phyloP scores from a whole-genome alignment of 2,329 filamentous ascomycete species.

The Fusarium oxysporum region DNA sequence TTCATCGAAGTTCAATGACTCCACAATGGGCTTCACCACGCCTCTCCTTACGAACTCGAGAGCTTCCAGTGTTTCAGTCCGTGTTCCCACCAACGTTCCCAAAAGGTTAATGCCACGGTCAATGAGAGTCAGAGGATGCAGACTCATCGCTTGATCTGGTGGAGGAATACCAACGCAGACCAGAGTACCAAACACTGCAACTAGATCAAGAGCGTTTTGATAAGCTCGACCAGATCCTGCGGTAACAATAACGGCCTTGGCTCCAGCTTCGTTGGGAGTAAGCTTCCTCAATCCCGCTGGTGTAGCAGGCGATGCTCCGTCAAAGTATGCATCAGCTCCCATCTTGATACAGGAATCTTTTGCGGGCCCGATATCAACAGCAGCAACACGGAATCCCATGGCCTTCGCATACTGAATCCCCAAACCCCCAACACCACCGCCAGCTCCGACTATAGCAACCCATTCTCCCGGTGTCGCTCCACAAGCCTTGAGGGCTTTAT shows the following conservation, averaged over 20 bases:
- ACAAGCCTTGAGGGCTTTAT: slow-evolving; percentile 54
- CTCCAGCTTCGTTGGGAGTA: slow-evolving; percentile 10
- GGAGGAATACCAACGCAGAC: slow-evolving; percentile 55
- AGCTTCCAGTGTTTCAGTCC: slow-evolving; percentile 54
- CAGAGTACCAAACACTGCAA: slow-evolving; percentile 51
- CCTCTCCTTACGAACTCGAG: slow-evolving; percentile 52
- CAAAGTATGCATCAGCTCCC: slow-evolving; percentile 54
- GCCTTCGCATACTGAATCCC: slow-evolving; percentile 54
- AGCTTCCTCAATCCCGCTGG: slow-evolving; percentile 6
- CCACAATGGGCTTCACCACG: slow-evolving; percentile 21
- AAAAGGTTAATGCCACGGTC: slow-evolving; percentile 50
- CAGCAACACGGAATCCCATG: slow-evolving; percentile 57
- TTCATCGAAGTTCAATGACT: background rate
- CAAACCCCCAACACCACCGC: slow-evolving; percentile 55
- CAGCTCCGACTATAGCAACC: slow-evolving; percentile 54
- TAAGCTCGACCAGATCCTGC: slow-evolving; percentile 50
- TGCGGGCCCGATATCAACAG: slow-evolving; percentile 51
- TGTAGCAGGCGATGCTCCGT: slow-evolving; percentile 32
- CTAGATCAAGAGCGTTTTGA: slow-evolving; percentile 46
- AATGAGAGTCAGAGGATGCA: slow-evolving; percentile 53
- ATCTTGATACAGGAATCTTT: slow-evolving; percentile 47
- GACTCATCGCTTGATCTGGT: slow-evolving; percentile 33
- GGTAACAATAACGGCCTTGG: slow-evolving; percentile 48
- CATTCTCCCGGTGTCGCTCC: slow-evolving; percentile 49
- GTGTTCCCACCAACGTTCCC: slow-evolving; percentile 52